Percentiles rank a stretch among this genome's conserved stretches.
Conservation (phyloP, 1,284 basidiomycete species). For the Crucibulum cyathiforme region DNA sequence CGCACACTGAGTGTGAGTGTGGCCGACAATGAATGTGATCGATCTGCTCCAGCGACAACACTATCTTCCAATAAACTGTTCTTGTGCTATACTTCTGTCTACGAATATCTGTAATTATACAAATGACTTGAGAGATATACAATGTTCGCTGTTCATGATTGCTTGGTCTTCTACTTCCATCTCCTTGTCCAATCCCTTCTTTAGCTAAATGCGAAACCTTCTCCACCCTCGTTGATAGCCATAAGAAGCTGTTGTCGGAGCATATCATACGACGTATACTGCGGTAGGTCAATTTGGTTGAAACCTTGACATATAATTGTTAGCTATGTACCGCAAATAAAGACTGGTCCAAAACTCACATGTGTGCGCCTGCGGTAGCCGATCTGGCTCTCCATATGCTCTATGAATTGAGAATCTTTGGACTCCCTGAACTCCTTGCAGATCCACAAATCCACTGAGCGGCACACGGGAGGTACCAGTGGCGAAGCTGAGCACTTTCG, state of each 20-base stretch:
- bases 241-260: constrained; percentile 86
- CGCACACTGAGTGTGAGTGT: too few relatives aligned
- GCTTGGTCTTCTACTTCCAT: not conserved
- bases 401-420: constrained; percentile 98
- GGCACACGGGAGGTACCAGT: constrained; percentile 96
- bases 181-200: not conserved
- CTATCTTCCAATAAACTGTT: too few relatives aligned
- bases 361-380: constrained; percentile 90
- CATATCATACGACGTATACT: constrained; percentile 94
- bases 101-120: not conserved
- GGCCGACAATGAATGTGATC: too few relatives aligned
- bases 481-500: constrained; percentile 96
- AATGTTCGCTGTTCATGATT: not conserved
- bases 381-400: constrained; percentile 85
- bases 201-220: constrained; percentile 83
- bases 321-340: not conserved
- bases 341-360: constrained; percentile 55
- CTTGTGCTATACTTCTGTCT: too few relatives aligned
- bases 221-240: constrained; percentile 93
- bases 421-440: constrained; percentile 93
- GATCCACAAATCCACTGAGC: constrained; percentile 89
- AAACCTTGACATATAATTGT: constrained; percentile 58
- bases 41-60: too few relatives aligned
- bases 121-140: not conserved
- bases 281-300: constrained; percentile 88